A percentile compares a stretch with the other conserved stretches of the same genome.
These are phyloP conservation scores for Orbilia oligospora DNA, from an alignment of 2,329 filamentous ascomycete genomes.

Conservation along the genomic window DNA sequence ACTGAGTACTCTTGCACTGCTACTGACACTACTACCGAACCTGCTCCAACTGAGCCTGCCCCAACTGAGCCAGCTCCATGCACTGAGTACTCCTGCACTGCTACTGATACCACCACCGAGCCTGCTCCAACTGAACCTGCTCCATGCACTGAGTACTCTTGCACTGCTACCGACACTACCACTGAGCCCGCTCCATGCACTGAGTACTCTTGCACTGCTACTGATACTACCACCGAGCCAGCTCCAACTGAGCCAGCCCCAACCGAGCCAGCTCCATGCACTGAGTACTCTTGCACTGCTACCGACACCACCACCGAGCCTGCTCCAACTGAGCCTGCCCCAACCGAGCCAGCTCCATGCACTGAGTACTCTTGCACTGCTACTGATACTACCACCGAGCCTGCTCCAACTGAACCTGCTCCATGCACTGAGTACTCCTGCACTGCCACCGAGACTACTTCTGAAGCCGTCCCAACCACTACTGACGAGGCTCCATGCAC, in stretches of 20 bases:
- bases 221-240: slow-evolving; percentile 9
- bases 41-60: slow-evolving; percentile 33
- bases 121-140: slow-evolving; percentile 8
- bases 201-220: slow-evolving; percentile 29
- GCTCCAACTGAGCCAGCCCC: slow-evolving; percentile 5
- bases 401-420: slow-evolving; percentile 6
- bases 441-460: slow-evolving; percentile 16
- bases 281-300: slow-evolving; percentile 39
- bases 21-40: slow-evolving; percentile 35
- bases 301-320: slow-evolving; percentile 13
- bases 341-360: slow-evolving; percentile 26
- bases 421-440: slow-evolving; percentile 29
- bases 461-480: slow-evolving; percentile 6
- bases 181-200: slow-evolving; percentile 27
- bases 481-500: slow-evolving; percentile 29
- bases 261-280: slow-evolving; percentile 16
- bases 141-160: slow-evolving; percentile 21
- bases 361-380: slow-evolving; percentile 51
- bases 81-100: slow-evolving; percentile 36
- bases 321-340: background rate
- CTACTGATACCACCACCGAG: slow-evolving; percentile 27
- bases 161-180: slow-evolving; percentile 10
- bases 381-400: slow-evolving; percentile 14
- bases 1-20: slow-evolving; percentile 30
- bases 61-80: slow-evolving; percentile 24